Evolutionary conservation across 345 rosid genomes (phyloP).

Genomic region (Heritiera littoralis): DNA sequence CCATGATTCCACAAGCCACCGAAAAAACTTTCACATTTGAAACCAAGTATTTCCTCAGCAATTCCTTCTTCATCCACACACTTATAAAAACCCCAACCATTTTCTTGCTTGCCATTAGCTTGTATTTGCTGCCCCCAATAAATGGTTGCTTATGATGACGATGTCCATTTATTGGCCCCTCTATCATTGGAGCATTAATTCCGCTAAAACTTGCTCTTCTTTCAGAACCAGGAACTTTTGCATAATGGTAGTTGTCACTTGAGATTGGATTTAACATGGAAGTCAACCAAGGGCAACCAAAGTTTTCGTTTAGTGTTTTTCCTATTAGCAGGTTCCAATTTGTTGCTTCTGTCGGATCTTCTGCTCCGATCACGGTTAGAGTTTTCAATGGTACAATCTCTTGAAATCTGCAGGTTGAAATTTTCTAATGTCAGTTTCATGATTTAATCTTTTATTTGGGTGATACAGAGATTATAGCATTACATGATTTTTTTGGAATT

Average conservation of each 20-base stretch:
- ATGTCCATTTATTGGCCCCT: constrained; percentile 18
- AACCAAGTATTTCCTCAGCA: constrained; percentile 45
- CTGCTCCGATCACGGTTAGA: constrained; percentile 53
- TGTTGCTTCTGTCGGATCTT: constrained; percentile 59
- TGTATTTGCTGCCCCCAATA: constrained; percentile 38
- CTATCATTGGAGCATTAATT: constrained; percentile 17
- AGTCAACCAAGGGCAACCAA: constrained; percentile 56
- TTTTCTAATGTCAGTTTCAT: constrained; percentile 8
- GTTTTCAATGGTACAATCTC: constrained; percentile 65
- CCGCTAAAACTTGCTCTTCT: constrained; percentile 33
- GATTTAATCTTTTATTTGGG: background rate
- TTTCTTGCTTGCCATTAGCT: constrained; percentile 70
- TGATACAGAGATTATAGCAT: background rate
- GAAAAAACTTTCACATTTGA: constrained; percentile 58
- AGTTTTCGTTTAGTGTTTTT: constrained; percentile 48
- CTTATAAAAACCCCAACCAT: constrained; percentile 76
- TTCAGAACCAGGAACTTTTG: constrained; percentile 18
- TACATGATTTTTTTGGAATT: background rate
- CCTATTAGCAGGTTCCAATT: constrained; percentile 71
- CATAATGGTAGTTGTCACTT: constrained; percentile 39
- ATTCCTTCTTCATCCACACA: constrained; percentile 66
- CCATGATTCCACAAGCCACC: constrained; percentile 78
- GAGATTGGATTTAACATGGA: constrained; percentile 45
- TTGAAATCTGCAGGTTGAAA: constrained; percentile 51
- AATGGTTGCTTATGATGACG: background rate